Evolutionary conservation across 305 asterid genomes (phyloP).

Genomic region (Fraxinus nigra): DNA sequence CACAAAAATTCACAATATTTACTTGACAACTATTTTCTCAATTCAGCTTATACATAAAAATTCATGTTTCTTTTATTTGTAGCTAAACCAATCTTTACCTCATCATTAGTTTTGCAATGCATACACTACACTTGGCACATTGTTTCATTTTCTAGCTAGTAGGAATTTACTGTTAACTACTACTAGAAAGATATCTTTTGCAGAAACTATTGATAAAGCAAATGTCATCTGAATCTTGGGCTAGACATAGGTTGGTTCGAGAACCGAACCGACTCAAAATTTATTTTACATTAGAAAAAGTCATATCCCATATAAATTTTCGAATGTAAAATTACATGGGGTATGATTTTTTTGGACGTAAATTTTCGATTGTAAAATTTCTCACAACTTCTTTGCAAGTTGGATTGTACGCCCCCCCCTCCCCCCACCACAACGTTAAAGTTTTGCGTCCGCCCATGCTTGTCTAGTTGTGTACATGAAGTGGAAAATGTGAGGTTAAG

Average conservation of each 20-base stretch:
- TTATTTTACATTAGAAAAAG: too few species aligned
- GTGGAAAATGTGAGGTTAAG: background rate
- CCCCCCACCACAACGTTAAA: too few species aligned
- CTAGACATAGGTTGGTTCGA: too few species aligned
- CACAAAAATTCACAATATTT: background rate
- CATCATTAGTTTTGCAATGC: background rate
- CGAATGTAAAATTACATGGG: too few species aligned
- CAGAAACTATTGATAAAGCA: background rate
- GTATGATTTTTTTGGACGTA: too few species aligned
- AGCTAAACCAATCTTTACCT: background rate
- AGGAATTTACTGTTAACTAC: background rate
- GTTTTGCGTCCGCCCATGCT: too few species aligned
- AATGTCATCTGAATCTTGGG: background rate
- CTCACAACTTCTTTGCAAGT: too few species aligned
- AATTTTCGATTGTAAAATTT: too few species aligned
- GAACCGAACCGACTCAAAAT: too few species aligned
- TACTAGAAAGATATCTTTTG: background rate
- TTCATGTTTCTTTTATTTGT: background rate
- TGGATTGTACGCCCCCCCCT: too few species aligned
- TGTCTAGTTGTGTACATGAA: background rate
- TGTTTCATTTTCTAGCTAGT: background rate
- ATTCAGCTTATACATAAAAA: background rate
- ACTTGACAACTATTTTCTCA: background rate
- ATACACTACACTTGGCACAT: background rate
- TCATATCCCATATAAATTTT: too few species aligned